Base-by-base conservation (phyloP, 1,284 basidiomycete genomes). In the Cryptococcus wingfieldii region DNA sequence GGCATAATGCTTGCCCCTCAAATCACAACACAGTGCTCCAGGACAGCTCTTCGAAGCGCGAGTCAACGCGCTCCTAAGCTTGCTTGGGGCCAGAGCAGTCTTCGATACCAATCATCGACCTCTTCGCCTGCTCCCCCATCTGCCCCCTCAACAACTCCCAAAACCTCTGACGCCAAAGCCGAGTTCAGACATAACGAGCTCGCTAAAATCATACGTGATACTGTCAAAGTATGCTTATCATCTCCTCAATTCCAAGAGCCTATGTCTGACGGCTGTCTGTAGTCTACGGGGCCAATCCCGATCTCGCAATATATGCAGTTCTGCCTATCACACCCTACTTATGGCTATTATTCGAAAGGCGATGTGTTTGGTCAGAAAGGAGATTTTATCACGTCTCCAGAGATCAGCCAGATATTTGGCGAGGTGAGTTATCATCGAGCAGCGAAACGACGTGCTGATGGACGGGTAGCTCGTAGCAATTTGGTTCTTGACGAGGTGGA, bases 351-450 rank as follows among this genome's bases (percentile, higher is more conserved):
- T 78, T 88, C 87, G 2, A 73, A 86, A 54, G 79, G 83, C 57
- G 81, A 85, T 41, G 87, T 98, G 3, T 90, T 98, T 67, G 96
- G 96, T 10, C 67, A 83, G 0, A 80, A 82, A 38, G 96, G 96
- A 3, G 96, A 99, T 78, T 99, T 98, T 68, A 88, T 91, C 41
- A 99, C 96, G 1, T 92, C 88, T 61, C 96, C 96, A 2, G 96
- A 99, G 72, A 97, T 99, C 53, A 90, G 86, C 65, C 94, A 98
- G 74, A 84, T 92, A 0, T 98, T 98, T 74, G 96, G 96, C 60
- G 95, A 99, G 84, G 92, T 93, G 69, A 58, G 82, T 70, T n/a
- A 31, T 47, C 49, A 25, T 53, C 25, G 28, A 19, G 37, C 43
- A 23, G 27, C 8, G 4, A 6, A 16, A 31, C 5, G 34, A 23